These are phyloP conservation scores for Calonectria hawksworthii DNA, from an alignment of 2,329 filamentous ascomycete species.

Conservation along the genomic window DNA sequence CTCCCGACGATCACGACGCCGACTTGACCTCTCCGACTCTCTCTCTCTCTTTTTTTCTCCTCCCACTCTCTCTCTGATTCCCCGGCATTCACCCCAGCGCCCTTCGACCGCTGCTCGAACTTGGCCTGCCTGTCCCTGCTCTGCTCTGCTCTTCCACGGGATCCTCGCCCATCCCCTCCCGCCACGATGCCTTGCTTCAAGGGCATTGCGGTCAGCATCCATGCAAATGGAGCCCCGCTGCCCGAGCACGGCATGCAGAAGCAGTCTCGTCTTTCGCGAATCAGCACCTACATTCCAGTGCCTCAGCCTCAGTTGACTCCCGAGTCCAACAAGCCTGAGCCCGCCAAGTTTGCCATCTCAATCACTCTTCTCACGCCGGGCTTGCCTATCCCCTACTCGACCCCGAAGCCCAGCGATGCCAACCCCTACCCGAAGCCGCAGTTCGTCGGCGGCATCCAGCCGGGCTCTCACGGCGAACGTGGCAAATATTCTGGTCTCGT, in stretches of 20 bases:
- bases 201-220: conserved; percentile 97
- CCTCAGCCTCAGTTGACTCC: conserved; percentile 81
- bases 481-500: conserved; percentile 69
- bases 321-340: conserved; percentile 82
- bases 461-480: conserved; percentile 64
- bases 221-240: conserved; percentile 84
- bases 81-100: conserved; percentile 26
- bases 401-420: conserved; percentile 81
- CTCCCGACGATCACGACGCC: conserved; percentile 38
- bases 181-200: conserved; percentile 93
- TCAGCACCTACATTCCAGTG: conserved; percentile 97
- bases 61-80: neutral
- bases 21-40: conserved; percentile 7
- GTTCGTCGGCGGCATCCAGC: conserved; percentile 78
- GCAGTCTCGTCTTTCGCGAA: conserved; percentile 89
- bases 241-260: conserved; percentile 96
- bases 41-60: neutral
- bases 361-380: conserved; percentile 94
- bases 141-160: conserved; percentile 9
- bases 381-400: conserved; percentile 92
- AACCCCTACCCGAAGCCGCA: conserved; percentile 87
- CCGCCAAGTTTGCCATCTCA: conserved; percentile 97
- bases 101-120: conserved; percentile 11
- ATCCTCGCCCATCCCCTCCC: conserved; percentile 28
- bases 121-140: conserved; percentile 22